A percentile compares a stretch with the other conserved stretches of the same genome.
Evolutionary conservation across 2,329 filamentous ascomycete species (phyloP).

Genomic region (Talaromyces sp.): DNA sequence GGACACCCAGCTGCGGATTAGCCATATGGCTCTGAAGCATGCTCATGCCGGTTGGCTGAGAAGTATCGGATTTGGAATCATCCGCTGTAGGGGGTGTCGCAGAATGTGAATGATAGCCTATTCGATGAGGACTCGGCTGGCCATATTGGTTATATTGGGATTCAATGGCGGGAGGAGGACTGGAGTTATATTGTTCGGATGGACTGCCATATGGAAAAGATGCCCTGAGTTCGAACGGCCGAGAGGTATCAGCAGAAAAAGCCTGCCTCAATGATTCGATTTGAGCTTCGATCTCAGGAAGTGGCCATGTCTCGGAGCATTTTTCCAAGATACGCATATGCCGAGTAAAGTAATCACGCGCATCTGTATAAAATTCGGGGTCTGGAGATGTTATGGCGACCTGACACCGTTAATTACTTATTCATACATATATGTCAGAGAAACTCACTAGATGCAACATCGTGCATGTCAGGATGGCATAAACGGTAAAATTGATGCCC

Average conservation of each 20-base stretch:
- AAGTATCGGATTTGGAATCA: conserved; percentile 75
- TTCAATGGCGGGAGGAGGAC: conserved; percentile 60
- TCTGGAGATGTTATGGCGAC: conserved; percentile 92
- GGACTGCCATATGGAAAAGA: conserved; percentile 86
- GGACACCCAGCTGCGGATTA: conserved; percentile 51
- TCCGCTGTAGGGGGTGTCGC: conserved; percentile 74
- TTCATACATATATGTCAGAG: background rate
- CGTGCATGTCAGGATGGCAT: conserved; percentile 83
- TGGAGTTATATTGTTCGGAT: conserved; percentile 61
- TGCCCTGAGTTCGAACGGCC: conserved; percentile 84
- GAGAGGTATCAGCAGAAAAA: conserved; percentile 81
- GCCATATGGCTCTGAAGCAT: conserved; percentile 38
- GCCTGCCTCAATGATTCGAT: conserved; percentile 86
- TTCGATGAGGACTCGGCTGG: conserved; percentile 47
- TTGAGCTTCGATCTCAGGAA: conserved; percentile 85
- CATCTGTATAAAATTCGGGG: conserved; percentile 79
- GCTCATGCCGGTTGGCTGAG: conserved; percentile 63
- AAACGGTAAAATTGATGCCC: conserved; percentile 94
- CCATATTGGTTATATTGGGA: conserved; percentile 53
- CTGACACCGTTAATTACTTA: conserved; percentile 46
- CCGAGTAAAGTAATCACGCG: conserved; percentile 82
- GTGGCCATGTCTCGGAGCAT: conserved; percentile 78
- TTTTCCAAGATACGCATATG: conserved; percentile 93
- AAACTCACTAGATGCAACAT: conserved; percentile 83
- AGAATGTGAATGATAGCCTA: conserved; percentile 61